Conservation (phyloP, 306 rosid genomes). For the Rosa lucieae region DNA sequence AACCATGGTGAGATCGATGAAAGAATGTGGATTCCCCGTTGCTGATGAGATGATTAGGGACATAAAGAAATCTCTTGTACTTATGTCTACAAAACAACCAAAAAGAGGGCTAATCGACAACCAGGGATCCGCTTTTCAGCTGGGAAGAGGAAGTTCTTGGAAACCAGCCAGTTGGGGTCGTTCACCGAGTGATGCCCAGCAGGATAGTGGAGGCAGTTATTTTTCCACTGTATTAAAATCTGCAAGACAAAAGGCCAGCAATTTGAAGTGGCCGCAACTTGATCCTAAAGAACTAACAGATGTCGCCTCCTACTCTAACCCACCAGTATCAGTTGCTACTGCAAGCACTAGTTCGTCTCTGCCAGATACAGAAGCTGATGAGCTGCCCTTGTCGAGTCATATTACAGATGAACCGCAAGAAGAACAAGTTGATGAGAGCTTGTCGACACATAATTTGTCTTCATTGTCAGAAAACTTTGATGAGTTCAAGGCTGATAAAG, state of each 20-base stretch:
- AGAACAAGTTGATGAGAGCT: conserved; percentile 32
- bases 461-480: conserved; percentile 49
- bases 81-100: conserved; percentile 57
- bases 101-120: conserved; percentile 58
- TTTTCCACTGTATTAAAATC: conserved; percentile 61
- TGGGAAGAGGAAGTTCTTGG: conserved; percentile 52
- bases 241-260: conserved; percentile 68
- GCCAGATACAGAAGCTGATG: conserved; percentile 54
- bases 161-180: conserved; percentile 40
- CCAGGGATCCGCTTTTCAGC: conserved; percentile 37
- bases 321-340: conserved; percentile 34
- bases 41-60: conserved; percentile 82
- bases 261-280: conserved; percentile 61
- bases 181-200: conserved; percentile 25
- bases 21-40: conserved; percentile 69
- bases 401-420: conserved; percentile 48
- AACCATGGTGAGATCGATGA: conserved; percentile 63
- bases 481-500: conserved; percentile 74
- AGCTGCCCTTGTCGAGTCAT: conserved; percentile 54
- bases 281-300: conserved; percentile 37
- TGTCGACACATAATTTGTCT: conserved; percentile 27
- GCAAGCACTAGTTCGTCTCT: conserved; percentile 45
- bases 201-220: conserved; percentile 44
- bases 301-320: conserved; percentile 23
- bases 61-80: conserved; percentile 64